phyloP scores from a whole-genome alignment of 2,329 filamentous ascomycete genomes.

The Xylariaceae sp. region DNA sequence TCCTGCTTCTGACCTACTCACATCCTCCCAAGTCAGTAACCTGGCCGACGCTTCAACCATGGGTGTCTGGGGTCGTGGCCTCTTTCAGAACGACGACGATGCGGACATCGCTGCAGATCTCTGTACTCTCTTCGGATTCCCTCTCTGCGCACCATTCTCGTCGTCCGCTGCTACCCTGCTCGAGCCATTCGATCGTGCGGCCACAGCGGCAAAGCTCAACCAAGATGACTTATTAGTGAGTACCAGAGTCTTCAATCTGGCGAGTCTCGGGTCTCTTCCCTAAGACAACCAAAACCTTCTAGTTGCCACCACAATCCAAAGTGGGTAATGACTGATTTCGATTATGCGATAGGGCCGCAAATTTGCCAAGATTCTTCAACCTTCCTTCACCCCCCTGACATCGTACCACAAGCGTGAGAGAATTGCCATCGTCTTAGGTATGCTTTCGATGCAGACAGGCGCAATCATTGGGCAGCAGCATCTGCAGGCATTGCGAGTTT shows the following conservation, averaged over 20 bases:
- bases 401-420: slow-evolving; percentile 14
- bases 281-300: too few relatives aligned
- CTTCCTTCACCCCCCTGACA: slow-evolving; percentile 6
- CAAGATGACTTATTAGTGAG: slow-evolving; percentile 12
- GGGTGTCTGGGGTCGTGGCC: slow-evolving; percentile 18
- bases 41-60: not conserved
- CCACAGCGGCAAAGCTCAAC: slow-evolving; percentile 13
- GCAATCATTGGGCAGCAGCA: slow-evolving; percentile 14
- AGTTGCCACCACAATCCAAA: too few relatives aligned
- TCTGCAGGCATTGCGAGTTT: slow-evolving; percentile 8
- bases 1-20: too few relatives aligned
- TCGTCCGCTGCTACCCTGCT: not conserved
- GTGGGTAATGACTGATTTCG: too few relatives aligned
- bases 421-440: slow-evolving; percentile 15
- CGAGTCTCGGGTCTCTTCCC: too few relatives aligned
- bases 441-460: slow-evolving; percentile 19
- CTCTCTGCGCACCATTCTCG: slow-evolving; percentile 8
- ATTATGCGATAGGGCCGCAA: not conserved
- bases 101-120: slow-evolving; percentile 17
- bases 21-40: too few relatives aligned
- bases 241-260: too few relatives aligned
- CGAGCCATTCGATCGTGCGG: not conserved
- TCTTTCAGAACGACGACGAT: slow-evolving; percentile 21
- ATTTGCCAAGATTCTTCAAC: slow-evolving; percentile 15
- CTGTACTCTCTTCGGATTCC: slow-evolving; percentile 11